Evolutionary conservation across 1,139 yeast species (phyloP).

Genomic region (Zygosaccharomyces pseudobailii): DNA sequence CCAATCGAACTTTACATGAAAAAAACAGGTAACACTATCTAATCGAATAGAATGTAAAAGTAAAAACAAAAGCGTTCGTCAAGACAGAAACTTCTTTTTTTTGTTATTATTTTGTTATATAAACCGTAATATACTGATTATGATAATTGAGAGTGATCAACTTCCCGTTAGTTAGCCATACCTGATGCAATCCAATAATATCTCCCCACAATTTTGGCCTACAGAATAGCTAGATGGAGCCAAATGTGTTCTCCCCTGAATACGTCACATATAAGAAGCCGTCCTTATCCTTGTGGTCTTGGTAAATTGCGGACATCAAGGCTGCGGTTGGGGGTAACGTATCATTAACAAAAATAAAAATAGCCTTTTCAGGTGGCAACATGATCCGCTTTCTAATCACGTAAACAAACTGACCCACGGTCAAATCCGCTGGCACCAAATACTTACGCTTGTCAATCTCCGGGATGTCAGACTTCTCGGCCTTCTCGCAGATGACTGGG

Average conservation of each 20-base stretch:
- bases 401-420: slow-evolving; percentile 96
- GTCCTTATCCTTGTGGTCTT: slow-evolving; percentile 95
- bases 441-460: slow-evolving; percentile 96
- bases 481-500: slow-evolving; percentile 96
- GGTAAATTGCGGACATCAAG: slow-evolving; percentile 87
- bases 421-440: slow-evolving; percentile 90
- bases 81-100: neutral
- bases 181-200: slow-evolving; percentile 1
- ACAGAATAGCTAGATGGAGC: slow-evolving; percentile 28
- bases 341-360: slow-evolving; percentile 92
- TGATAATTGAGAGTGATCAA: neutral
- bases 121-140: neutral
- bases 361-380: slow-evolving; percentile 96
- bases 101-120: neutral
- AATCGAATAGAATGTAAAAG: slow-evolving; percentile 3
- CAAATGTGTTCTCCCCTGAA: slow-evolving; percentile 83
- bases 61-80: neutral
- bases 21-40: slow-evolving; percentile 30
- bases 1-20: slow-evolving; percentile 33
- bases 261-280: slow-evolving; percentile 93
- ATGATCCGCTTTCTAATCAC: slow-evolving; percentile 94
- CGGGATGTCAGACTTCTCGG: slow-evolving; percentile 93
- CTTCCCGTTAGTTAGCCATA: slow-evolving; percentile 1
- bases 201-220: neutral
- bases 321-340: slow-evolving; percentile 98